Evolutionary conservation across 257 asterid species (phyloP).

Genomic region (Solanum piurae): DNA sequence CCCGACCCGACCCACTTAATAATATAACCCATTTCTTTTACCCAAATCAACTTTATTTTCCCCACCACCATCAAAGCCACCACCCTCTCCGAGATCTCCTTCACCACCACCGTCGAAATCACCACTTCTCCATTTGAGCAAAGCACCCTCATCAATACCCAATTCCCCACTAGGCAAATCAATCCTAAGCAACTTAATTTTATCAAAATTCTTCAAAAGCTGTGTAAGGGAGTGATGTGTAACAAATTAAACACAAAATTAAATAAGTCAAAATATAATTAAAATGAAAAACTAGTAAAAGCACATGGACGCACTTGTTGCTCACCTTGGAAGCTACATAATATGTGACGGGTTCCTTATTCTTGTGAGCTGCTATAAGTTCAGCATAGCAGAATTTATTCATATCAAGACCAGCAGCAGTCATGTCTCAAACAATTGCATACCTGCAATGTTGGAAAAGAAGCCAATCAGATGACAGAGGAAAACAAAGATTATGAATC

Average conservation of each 20-base stretch:
- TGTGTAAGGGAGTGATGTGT: no score
- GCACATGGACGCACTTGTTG: not conserved
- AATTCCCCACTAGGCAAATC: no score
- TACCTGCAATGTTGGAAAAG: slow-evolving; percentile 31
- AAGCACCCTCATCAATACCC: no score
- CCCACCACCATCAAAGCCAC: no score
- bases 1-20: no score
- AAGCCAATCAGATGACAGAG: not conserved
- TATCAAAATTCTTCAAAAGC: no score
- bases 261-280: not conserved
- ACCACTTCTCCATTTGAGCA: no score
- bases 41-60: no score
- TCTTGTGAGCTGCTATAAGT: slow-evolving; percentile 66
- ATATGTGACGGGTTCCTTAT: slow-evolving; percentile 40
- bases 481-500: not conserved
- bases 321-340: slow-evolving; percentile 70
- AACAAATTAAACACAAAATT: not conserved
- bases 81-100: no score
- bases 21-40: no score
- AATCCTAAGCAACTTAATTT: no score
- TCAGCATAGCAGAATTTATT: slow-evolving; percentile 91
- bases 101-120: no score
- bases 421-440: slow-evolving; percentile 93
- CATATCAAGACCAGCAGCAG: slow-evolving; percentile 95
- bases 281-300: slow-evolving; percentile 1